These are phyloP conservation scores for Nothopassalora personata DNA, from an alignment of 2,329 filamentous ascomycete genomes.

Conservation along the genomic window DNA sequence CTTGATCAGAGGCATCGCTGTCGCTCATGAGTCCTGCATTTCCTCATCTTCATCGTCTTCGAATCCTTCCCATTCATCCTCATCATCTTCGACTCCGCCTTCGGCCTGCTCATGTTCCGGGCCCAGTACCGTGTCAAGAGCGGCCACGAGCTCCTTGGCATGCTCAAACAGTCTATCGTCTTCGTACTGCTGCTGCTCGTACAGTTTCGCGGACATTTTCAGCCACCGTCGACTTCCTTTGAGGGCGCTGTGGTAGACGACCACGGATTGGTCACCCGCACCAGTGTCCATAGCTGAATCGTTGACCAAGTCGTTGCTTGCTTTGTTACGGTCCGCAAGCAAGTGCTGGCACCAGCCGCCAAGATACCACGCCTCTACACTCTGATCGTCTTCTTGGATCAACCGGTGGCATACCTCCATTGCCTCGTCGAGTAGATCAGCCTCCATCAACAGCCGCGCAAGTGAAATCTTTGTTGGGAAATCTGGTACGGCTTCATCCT, in stretches of 20 bases:
- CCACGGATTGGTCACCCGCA: slow-evolving; percentile 17
- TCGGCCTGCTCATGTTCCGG: slow-evolving; percentile 41
- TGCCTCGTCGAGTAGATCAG: slow-evolving; percentile 77
- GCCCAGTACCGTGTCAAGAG: slow-evolving; percentile 41
- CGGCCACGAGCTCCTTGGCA: slow-evolving; percentile 62
- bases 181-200: slow-evolving; percentile 73
- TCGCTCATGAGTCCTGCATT: slow-evolving; percentile 26
- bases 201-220: slow-evolving; percentile 74
- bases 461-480: slow-evolving; percentile 83
- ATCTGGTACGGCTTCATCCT: slow-evolving; percentile 69
- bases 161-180: slow-evolving; percentile 73
- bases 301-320: slow-evolving; percentile 15
- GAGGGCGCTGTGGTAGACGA: slow-evolving; percentile 45
- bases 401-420: slow-evolving; percentile 79
- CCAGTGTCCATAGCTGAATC: slow-evolving; percentile 27
- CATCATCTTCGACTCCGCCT: slow-evolving; percentile 36
- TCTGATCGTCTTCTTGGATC: slow-evolving; percentile 82
- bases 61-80: slow-evolving; percentile 31
- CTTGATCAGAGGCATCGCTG: neutral
- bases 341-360: slow-evolving; percentile 90
- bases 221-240: slow-evolving; percentile 78
- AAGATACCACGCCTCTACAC: slow-evolving; percentile 94
- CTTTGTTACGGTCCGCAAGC: slow-evolving; percentile 61
- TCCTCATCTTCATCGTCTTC: slow-evolving; percentile 27
- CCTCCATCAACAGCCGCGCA: slow-evolving; percentile 81